These are phyloP conservation scores for Stephanodiscus minutulus DNA, from an alignment of 108 stramenopile genomes.

Conservation along the genomic window DNA sequence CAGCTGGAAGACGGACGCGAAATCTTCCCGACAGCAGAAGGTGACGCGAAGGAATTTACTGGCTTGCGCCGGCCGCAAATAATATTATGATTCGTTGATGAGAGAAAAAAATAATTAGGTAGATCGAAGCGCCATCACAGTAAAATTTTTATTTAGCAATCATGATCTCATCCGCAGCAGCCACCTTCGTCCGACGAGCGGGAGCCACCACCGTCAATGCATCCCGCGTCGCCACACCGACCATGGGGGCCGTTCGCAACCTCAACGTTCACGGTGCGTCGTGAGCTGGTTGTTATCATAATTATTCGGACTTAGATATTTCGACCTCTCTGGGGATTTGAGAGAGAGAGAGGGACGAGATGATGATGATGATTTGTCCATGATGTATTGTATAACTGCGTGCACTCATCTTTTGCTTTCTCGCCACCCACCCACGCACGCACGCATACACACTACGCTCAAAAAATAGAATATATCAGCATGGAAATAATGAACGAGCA, in stretches of 20 bases:
- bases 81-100: no score
- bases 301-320: neutral
- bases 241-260: constrained; percentile 58
- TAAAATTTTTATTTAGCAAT: neutral
- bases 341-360: neutral
- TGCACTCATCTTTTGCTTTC: neutral
- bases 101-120: no score
- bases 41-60: no score
- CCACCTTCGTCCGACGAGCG: constrained; percentile 25
- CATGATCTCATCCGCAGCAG: constrained; percentile 27
- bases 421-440: neutral
- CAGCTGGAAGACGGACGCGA: no score
- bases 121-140: no score
- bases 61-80: no score
- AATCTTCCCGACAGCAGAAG: no score
- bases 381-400: no score
- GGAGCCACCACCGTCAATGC: constrained; percentile 8
- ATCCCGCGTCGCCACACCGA: constrained; percentile 34
- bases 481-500: constrained; percentile 80
- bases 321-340: neutral
- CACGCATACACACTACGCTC: neutral
- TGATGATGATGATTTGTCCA: neutral
- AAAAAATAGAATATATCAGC: constrained; percentile 48
- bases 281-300: no score
- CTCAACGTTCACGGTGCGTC: constrained; percentile 65